A percentile compares a stretch with the other conserved stretches of the same genome.
phyloP scores from a whole-genome alignment of 352 stramenopile genomes.

The Pythium scleroteichum region DNA sequence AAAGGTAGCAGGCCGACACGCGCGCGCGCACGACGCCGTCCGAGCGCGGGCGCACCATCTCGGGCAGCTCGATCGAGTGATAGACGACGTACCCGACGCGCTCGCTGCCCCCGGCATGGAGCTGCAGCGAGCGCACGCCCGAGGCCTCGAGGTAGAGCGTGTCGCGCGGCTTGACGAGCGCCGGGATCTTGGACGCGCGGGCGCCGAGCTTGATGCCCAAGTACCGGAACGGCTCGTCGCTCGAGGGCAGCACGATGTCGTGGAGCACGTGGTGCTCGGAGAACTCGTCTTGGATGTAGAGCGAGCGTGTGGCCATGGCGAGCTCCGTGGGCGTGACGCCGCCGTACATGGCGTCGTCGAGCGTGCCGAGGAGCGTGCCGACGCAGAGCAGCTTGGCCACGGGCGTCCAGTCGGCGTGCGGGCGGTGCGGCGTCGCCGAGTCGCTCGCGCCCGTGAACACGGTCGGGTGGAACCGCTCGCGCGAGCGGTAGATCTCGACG shows the following conservation, averaged over 20 bases:
- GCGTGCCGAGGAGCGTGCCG: conserved; percentile 9
- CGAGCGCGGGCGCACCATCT: neutral
- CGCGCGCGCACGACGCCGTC: conserved; percentile 42
- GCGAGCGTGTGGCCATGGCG: conserved; percentile 6
- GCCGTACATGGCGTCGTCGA: conserved; percentile 22
- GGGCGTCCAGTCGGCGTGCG: conserved; percentile 2
- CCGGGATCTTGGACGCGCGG: neutral
- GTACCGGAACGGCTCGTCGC: conserved; percentile 16
- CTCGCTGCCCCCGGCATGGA: neutral
- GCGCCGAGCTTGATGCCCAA: conserved; percentile 9
- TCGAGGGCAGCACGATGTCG: conserved; percentile 1
- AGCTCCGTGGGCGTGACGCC: conserved; percentile 2
- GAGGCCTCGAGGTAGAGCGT: conserved; percentile 13
- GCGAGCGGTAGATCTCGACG: conserved; percentile 13
- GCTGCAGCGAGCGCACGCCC: neutral
- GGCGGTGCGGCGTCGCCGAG: neutral
- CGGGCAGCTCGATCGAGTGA: conserved; percentile 15
- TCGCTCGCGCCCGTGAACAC: neutral
- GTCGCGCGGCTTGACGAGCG: conserved; percentile 11
- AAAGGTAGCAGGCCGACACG: conserved; percentile 50
- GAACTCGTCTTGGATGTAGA: conserved; percentile 15
- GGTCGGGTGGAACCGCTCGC: conserved; percentile 6
- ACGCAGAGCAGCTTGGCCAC: conserved; percentile 10
- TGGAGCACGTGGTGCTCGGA: conserved; percentile 3
- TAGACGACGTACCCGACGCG: conserved; percentile 13